Percentiles rank a stretch among this genome's conserved stretches.
Evolutionary conservation across 73 alveolate species (phyloP).

Genomic region (Halteria grandinella): DNA sequence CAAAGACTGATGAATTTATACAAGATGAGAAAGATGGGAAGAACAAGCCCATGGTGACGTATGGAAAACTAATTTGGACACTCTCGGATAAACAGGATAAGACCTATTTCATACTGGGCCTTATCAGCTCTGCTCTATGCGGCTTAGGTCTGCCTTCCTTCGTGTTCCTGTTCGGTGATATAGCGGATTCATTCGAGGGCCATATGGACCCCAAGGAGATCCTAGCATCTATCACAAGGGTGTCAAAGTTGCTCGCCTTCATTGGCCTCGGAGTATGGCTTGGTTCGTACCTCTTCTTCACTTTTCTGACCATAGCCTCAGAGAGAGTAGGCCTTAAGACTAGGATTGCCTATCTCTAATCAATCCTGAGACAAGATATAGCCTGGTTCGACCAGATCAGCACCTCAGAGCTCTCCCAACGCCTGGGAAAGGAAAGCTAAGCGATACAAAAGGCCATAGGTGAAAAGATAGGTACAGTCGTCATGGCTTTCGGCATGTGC

Average conservation of each 20-base stretch:
- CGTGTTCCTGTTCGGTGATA: conserved; percentile 74
- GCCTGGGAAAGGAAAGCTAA: conserved; percentile 69
- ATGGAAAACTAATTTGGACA: not conserved
- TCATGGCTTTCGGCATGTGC: conserved; percentile 2
- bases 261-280: conserved; percentile 57
- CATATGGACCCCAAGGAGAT: conserved; percentile 33
- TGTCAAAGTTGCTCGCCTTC: conserved; percentile 31
- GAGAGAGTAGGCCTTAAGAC: conserved; percentile 58
- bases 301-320: conserved; percentile 43
- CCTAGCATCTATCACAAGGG: conserved; percentile 20
- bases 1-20: too few relatives aligned
- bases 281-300: conserved; percentile 47
- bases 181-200: conserved; percentile 77
- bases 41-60: not conserved
- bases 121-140: not conserved
- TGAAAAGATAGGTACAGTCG: too few relatives aligned
- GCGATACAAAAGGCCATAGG: conserved; percentile 78
- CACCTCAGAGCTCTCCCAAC: conserved; percentile 73
- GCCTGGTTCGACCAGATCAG: conserved; percentile 85
- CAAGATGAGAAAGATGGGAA: not conserved
- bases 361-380: conserved; percentile 75
- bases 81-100: conserved; percentile 23
- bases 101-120: not conserved
- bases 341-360: conserved; percentile 67
- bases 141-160: conserved; percentile 67